A percentile compares a stretch with the other conserved stretches of the same genome.
These are phyloP conservation scores for Diaporthe vexans DNA, from an alignment of 2,329 filamentous ascomycete genomes.

Conservation along the genomic window DNA sequence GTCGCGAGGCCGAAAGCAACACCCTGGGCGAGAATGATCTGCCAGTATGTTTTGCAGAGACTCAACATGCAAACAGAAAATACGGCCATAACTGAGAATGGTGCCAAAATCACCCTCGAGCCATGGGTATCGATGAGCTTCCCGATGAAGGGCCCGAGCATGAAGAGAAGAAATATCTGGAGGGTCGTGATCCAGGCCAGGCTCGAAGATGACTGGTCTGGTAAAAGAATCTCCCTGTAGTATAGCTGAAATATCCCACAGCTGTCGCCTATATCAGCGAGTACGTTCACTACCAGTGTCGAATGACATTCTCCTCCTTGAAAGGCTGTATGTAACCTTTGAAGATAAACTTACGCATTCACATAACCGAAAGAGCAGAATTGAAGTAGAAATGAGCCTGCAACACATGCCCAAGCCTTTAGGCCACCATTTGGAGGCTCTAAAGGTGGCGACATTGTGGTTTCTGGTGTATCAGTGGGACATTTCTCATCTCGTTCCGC, in stretches of 20 bases:
- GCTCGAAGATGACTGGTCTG: slow-evolving; percentile 47
- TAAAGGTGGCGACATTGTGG: not conserved
- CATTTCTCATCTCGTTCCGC: not conserved
- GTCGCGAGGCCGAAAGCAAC: slow-evolving; percentile 60
- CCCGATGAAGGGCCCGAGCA: slow-evolving; percentile 58
- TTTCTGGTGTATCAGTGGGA: not conserved
- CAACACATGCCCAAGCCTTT: not conserved
- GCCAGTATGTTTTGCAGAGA: slow-evolving; percentile 57
- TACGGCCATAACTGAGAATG: slow-evolving; percentile 58
- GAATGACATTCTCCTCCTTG: too few species aligned
- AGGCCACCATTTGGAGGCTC: not conserved
- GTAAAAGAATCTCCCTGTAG: slow-evolving; percentile 59
- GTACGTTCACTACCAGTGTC: too few species aligned
- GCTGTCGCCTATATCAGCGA: not conserved
- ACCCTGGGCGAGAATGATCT: slow-evolving; percentile 60
- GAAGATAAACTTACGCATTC: slow-evolving; percentile 11
- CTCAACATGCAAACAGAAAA: slow-evolving; percentile 62
- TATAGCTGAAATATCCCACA: slow-evolving; percentile 64
- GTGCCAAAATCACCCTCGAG: slow-evolving; percentile 55
- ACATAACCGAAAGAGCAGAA: slow-evolving; percentile 28
- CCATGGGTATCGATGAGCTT: slow-evolving; percentile 63
- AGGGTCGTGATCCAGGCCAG: slow-evolving; percentile 64
- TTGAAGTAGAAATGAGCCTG: slow-evolving; percentile 3
- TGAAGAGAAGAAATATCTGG: slow-evolving; percentile 60
- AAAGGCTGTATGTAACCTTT: too few species aligned